Base-by-base conservation (phyloP, 371 early-diverging fungal species). In the Apophysomyces variabilis region DNA sequence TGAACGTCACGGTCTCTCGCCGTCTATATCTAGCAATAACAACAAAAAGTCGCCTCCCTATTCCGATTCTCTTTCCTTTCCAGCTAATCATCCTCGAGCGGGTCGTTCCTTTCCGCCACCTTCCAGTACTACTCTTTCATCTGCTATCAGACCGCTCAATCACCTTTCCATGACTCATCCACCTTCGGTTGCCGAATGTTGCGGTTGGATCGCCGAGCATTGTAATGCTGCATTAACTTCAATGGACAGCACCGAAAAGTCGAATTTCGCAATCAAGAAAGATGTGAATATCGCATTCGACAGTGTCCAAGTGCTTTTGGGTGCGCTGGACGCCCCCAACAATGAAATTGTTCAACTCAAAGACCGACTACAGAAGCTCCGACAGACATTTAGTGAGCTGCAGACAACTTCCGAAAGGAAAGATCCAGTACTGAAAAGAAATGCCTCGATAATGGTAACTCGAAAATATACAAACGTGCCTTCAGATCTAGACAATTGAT, bases 121-220 rank as follows among this genome's bases (percentile, higher is more conserved):
- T 50, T 21, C 21, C 11, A 16, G 21, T 5, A 26, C 8, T 50
- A 7, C 21, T 50, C 21, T 21, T 21, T 50, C 54, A 50, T 50
- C 21, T 26, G 16, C 21, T 8, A 5, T 26, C n/a, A 50, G 21
- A 9, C 21, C 54, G 6, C 21, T 21, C 21, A 26, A 50, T 50
- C n/a, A 50, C 21, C 41, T 41, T 41, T 26, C 54, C 5, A 50
- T 50, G 21, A 58, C 56, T 38, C 67, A 58, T 67, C 58, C 71
- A 12, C 71, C 71, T 14, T 67, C 71, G 8, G 61, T 67, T 38
- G 37, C 47, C 32, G 71, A 71, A 65, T 71, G 71, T 46, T 66
- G 66, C 61, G 67, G 64, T 13, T 67, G 67, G 71, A 61, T 71
- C 12, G 57, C 38, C 9, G 67, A 69, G 41, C 69, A 65, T 58